Evolutionary conservation across 768 basidiomycete species (phyloP), one percentile per base, ranked within the genome.

Genomic region (Inosperma sp.): DNA sequence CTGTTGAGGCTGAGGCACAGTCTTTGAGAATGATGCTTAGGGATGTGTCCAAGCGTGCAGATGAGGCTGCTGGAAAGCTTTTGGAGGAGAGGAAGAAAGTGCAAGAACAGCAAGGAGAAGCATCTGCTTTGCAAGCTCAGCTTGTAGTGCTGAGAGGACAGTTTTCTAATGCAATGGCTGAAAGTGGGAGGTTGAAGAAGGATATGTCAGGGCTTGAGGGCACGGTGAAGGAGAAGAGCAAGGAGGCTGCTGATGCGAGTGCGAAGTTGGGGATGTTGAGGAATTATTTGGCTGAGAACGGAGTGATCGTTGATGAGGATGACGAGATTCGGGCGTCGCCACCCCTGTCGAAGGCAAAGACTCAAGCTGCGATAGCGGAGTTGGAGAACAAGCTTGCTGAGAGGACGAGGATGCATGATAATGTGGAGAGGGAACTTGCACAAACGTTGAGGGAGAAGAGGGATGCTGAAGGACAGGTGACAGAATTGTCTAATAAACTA

Each of bases 271-370:
- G 75, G 21, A 85, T 90, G 73, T 73, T 98, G 51, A 83, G 92
- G 39, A 87, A 82, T 62, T 84, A 97, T 62, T 77, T 98, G 40
- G 81, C 84, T 17, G 96, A 98, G 61, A 84, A 88, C 61, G 95
- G 93, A 13, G 79, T 98, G 46, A 77, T 77, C 22, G 71, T 87
- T 16, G 85, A 88, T 48, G 89, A 91, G 16, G 86, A 84, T 42
- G 81, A 86, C 68, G 69, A 4, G 72, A 77, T 12, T 65, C 73
- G 40, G 60, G 68, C 9, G 68, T 68, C 39, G 70, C 69, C 19
- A 40, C n/a, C n/a, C n/a, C 19, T 29, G 19, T 45, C 42, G 36
- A 17, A 22, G 30, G 55, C 66, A 10, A 61, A 64, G 36, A 76
- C 77, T 2, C 72, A 76, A 26, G 68, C 70, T 16, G 68, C 66